Base-by-base conservation (phyloP, 2,329 filamentous ascomycete species). In the Arachnomyces sp. region DNA sequence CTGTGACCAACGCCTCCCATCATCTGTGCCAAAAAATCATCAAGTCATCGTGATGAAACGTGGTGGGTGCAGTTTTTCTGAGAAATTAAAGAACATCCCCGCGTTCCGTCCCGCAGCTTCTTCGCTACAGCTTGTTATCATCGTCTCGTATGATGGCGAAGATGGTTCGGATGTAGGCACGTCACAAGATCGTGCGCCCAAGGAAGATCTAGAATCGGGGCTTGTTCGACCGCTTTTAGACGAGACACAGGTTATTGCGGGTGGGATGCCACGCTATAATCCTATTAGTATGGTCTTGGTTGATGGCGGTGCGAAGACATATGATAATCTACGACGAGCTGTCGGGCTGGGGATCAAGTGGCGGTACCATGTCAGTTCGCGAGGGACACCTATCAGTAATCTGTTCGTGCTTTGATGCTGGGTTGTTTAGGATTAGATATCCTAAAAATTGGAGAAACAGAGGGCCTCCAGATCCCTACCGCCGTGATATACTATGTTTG, bases 31-130 rank as follows among this genome's bases (percentile, higher is more conserved):
- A 0, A 68, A 67, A 31, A 64, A 59, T 1, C 64, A 94, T 63
- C 81, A 94, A 38, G 70, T 96, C 44, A 79, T 98, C 43, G 76
- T 94, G 36, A 72, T 96, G 52, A 79, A 77, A 18, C 79, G 92
- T 4, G 90, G 92, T 30, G 79, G 78, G 1, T 98, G 92, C 65
- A 82, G 76, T 16, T 96, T 96, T 61, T 81, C 77, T 28, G 67
- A 82, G 18, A 98, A 98, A 60, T 66, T 96, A 1, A 72, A 74
- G 38, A 89, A 86, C 49, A 88, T 96, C n/a, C 88, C 90, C 1
- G 76, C 77, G 7, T 90, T 81, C 57, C 71, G 79, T 1, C 80
- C 84, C 0, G 68, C 71, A 0, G 59, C 69, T 0, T 58, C 62
- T 2, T 72, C 79, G 1, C 67, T 96, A 13, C 84, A 94, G 59